These are phyloP conservation scores for Croton setiger DNA, from an alignment of 441 rosid species.

Conservation along the genomic window DNA sequence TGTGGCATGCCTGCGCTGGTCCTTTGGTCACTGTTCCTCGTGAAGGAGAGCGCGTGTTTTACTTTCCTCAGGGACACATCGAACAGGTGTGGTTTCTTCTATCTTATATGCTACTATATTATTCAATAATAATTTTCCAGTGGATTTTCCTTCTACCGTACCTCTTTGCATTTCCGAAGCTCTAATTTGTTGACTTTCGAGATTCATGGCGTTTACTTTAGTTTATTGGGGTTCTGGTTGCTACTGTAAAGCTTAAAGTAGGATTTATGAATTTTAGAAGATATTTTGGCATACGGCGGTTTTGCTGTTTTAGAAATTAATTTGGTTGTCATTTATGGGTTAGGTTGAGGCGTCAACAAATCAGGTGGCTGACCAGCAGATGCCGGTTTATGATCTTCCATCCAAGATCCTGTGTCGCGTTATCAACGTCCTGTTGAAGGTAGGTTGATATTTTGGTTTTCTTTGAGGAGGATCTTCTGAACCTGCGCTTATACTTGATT, in stretches of 20 bases:
- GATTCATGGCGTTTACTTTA: neutral
- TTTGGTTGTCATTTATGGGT: conserved; percentile 13
- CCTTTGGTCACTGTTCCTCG: conserved; percentile 95
- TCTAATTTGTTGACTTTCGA: neutral
- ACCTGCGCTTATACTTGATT: neutral
- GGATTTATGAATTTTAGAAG: neutral
- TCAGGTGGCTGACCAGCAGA: conserved; percentile 82
- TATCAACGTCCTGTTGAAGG: conserved; percentile 77
- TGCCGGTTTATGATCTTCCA: conserved; percentile 85
- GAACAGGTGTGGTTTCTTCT: conserved; percentile 58
- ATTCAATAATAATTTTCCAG: neutral
- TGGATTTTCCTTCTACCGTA: neutral
- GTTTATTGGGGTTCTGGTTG: neutral
- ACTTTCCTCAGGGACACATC: conserved; percentile 97
- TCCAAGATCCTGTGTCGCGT: conserved; percentile 86
- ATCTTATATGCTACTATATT: neutral
- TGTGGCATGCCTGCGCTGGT: conserved; percentile 99
- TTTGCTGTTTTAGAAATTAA: neutral
- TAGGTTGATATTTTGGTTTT: conserved; percentile 20
- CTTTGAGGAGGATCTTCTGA: neutral
- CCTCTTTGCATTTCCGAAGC: neutral
- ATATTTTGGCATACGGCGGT: neutral
- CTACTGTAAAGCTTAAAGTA: neutral
- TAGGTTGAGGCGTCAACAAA: conserved; percentile 97
- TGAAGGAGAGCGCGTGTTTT: conserved; percentile 74